Evolutionary conservation across 495 filamentous ascomycete genomes (phyloP), one percentile per base, ranked within the genome.

Genomic region (Penicillium dipodomyicola): DNA sequence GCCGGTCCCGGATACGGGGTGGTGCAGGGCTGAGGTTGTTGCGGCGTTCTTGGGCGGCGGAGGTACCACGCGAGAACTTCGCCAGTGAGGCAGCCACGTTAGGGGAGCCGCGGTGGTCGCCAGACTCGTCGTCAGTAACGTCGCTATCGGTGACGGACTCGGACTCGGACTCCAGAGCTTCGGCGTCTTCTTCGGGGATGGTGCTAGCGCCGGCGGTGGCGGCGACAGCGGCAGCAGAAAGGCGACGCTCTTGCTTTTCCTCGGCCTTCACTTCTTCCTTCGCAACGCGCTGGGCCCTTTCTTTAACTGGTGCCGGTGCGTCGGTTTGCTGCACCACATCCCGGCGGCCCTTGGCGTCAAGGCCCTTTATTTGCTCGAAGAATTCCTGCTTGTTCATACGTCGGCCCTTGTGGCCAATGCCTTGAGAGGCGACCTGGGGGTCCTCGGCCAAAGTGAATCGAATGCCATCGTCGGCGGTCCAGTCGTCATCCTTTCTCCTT

Each of bases 321-420:
- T 85, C 81, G 46, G 81, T 87, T 42, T 87, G 71, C 50, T 92
- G 83, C 1, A 94, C 81, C 3, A 88, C 72, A 57, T 90, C 84
- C 22, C 79, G 81, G 15, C 92, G 84, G 17, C 84, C 83, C 62
- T 84, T 87, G 30, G 90, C 86, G 67, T 96, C 91, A 55, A 97
- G 77, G 27, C 84, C 78, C 66, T 87, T 84, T 59, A 99, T 86
- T 64, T 94, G 85, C 47, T 84, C 75, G 59, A 97, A 87, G 72
- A 99, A 97, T 64, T 97, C 90, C 7, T 88, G 84, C 70, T 96
- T 96, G 67, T 82, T 94, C 88, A 97, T 84, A 11, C 87, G 84
- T 19, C 88, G 86, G 20, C 90, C 89, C 56, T 75, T 74, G 51
- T 75, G 67, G 46, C 63, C 49, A 7, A 74, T 67, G 19, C 74